These are phyloP conservation scores for Jamesozyma lodderae DNA, from an alignment of 805 yeast species.

Conservation along the genomic window DNA sequence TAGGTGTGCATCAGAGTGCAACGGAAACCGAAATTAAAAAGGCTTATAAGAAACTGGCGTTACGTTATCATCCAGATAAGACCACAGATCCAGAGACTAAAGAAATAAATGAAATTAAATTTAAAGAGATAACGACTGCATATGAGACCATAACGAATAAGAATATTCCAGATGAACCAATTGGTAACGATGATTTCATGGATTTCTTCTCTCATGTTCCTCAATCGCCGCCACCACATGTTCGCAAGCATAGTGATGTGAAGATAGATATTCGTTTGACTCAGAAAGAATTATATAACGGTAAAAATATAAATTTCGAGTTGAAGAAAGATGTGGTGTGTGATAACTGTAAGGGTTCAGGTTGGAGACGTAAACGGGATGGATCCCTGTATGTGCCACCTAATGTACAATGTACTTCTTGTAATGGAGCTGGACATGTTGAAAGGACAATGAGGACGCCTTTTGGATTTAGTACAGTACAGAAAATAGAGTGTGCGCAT, in stretches of 20 bases:
- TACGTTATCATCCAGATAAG: conserved; percentile 84
- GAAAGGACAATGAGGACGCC: conserved; percentile 58
- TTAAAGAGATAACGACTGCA: conserved; percentile 80
- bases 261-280: conserved; percentile 42
- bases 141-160: conserved; percentile 77
- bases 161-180: conserved; percentile 35
- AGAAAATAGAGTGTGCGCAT: conserved; percentile 48
- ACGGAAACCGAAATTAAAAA: conserved; percentile 63
- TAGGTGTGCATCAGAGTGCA: conserved; percentile 63
- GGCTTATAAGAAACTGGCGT: conserved; percentile 79
- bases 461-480: conserved; percentile 56
- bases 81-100: conserved; percentile 54
- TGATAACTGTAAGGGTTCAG: conserved; percentile 63
- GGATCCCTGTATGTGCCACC: conserved; percentile 30
- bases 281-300: conserved; percentile 67
- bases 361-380: conserved; percentile 40
- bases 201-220: conserved; percentile 43
- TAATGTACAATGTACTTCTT: conserved; percentile 50
- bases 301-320: conserved; percentile 68
- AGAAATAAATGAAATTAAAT: conserved; percentile 62
- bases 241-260: not conserved
- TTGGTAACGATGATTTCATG: conserved; percentile 44
- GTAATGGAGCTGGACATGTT: conserved; percentile 64
- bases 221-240: conserved; percentile 3
- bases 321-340: conserved; percentile 69